A percentile compares a stretch with the other conserved stretches of the same genome.
phyloP scores from a whole-genome alignment of 768 basidiomycete genomes.

The Lactarius sanguifluus region DNA sequence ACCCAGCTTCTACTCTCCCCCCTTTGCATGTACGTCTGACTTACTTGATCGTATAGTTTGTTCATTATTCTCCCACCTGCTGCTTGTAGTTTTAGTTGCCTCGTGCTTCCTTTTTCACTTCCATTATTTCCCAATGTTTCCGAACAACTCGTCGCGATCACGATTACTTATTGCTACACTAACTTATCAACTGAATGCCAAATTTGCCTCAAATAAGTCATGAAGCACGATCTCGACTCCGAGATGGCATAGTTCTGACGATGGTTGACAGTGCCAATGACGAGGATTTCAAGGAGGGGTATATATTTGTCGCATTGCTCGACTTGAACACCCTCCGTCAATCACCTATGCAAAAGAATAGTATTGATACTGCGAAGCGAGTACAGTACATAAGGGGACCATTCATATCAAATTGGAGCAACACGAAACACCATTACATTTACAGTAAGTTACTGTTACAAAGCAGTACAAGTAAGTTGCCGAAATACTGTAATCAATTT shows the following conservation, averaged over 20 bases:
- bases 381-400: background rate
- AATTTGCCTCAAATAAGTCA: background rate
- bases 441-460: too few species aligned
- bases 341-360: background rate
- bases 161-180: background rate
- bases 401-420: background rate
- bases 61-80: background rate
- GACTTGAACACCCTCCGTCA: background rate
- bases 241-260: background rate
- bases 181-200: constrained; percentile 5
- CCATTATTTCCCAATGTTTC: background rate
- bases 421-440: too few species aligned
- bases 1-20: constrained; percentile 6
- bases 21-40: constrained; percentile 7
- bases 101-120: background rate
- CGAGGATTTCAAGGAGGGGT: background rate
- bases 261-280: background rate
- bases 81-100: constrained; percentile 19
- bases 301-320: background rate
- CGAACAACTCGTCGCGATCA: background rate
- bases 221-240: background rate
- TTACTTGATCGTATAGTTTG: constrained; percentile 13
- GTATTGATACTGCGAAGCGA: background rate
- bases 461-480: too few species aligned
- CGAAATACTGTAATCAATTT: too few species aligned